Base-by-base conservation (phyloP, 768 basidiomycete species). In the Boletus rubescentipes region DNA sequence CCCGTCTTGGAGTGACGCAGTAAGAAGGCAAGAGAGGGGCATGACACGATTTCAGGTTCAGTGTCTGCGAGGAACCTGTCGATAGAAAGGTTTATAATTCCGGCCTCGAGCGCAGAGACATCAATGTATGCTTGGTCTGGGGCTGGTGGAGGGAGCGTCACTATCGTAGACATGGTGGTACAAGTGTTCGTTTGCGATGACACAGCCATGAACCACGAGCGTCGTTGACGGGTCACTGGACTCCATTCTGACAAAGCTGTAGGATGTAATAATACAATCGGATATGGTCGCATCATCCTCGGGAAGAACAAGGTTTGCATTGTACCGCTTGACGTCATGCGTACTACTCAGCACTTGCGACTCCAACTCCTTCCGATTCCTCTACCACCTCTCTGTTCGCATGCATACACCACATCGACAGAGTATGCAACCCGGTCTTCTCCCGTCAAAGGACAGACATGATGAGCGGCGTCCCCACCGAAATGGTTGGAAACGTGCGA, bases 81-180 rank as follows among this genome's bases (percentile, higher is more conserved):
- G 21, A 77, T 61, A 0, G 73, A 62, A 9, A 83, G 57, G 23
- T 58, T 59, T 7, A 85, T 64, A 10, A 71, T 58, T 6, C 83
- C 84, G 1, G 75, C 77, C 55, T 82, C 80, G 35, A 86, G 73
- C 0, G 79, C 82, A 37, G 84, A 86, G 32, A 85, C 75, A 29
- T 74, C 58, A 53, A 79, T 77, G 60, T 76, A 84, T 0, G 82
- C 68, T 60, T 85, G 84, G 47, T 75, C 66, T 0, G 61, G 4
- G 6, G 32, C 32, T 1, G 61, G 61, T 9, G 45, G 51, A 15
- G 57, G 61, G 36, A 62, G 36, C 12, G 35, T 54, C 49, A 40
- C 51, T 53, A 31, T 45, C 16, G 36, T 37, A 23, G 59, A 38
- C 49, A 48, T 56, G 30, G 0, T 34, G 16, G 20, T 41, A 23